phyloP scores from a whole-genome alignment of 768 basidiomycete genomes.

The Boletus barrowsii region DNA sequence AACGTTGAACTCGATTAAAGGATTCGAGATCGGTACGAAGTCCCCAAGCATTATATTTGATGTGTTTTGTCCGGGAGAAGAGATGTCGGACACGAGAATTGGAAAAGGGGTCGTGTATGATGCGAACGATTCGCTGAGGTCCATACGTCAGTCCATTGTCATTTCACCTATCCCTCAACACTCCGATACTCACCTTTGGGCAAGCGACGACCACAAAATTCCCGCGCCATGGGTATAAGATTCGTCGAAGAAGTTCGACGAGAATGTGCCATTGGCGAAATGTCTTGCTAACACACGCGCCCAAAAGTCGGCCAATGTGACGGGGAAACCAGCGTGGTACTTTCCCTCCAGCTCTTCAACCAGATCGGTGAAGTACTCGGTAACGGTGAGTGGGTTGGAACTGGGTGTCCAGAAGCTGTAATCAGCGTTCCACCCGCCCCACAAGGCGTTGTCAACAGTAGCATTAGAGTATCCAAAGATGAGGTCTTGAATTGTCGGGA shows the following conservation, averaged over 20 bases:
- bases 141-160: neutral
- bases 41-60: constrained; percentile 19
- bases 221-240: constrained; percentile 34
- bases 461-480: constrained; percentile 29
- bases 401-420: constrained; percentile 22
- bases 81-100: constrained; percentile 31
- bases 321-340: constrained; percentile 28
- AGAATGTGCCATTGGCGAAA: constrained; percentile 37
- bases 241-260: constrained; percentile 28
- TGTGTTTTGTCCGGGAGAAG: constrained; percentile 24
- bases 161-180: neutral
- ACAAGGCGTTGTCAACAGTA: constrained; percentile 19
- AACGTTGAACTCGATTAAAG: constrained; percentile 36
- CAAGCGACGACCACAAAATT: constrained; percentile 32
- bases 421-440: constrained; percentile 35
- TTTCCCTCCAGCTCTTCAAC: constrained; percentile 30
- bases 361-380: constrained; percentile 18
- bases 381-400: constrained; percentile 10
- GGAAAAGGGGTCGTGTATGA: constrained; percentile 39
- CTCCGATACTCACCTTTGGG: constrained; percentile 30
- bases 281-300: constrained; percentile 31
- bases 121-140: constrained; percentile 30
- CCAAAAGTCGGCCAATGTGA: constrained; percentile 33
- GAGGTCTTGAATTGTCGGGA: constrained; percentile 38
- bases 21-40: constrained; percentile 29